Evolutionary conservation across 441 rosid genomes (phyloP), one percentile per base, ranked within the genome.

Genomic region (Populus hybrid): DNA sequence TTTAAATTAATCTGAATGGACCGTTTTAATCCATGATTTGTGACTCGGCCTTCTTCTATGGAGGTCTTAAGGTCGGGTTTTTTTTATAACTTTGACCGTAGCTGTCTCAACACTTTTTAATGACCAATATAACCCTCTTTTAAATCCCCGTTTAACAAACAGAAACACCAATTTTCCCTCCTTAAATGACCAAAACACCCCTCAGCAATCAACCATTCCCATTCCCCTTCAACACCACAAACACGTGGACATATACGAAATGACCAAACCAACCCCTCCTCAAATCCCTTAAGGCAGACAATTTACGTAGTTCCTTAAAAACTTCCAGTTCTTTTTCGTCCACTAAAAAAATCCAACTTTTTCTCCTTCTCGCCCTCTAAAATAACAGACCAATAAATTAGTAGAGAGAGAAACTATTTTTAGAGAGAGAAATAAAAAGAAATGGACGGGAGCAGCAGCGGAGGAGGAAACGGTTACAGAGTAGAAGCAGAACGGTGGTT

Each of bases 401-500:
- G 2, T 26, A 68, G 61, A 70, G 73, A 75, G 50, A 67, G 45
- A 74, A 11, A 40, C 36, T 29, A 6, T 23, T 33, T 42, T 21
- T 61, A 7, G 68, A 65, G 74, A 72, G 81, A 71, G 64, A 76
- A 36, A 71, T 3, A 24, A 11, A 7, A 50, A 38, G 67, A 75
- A 69, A 77, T 79, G 82, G 82, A 77, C 20, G 74, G 73, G 11
- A 50, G 8, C 26, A 61, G 65, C 14, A 21, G 65, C 56, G 71
- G 45, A 84, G 88, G 80, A 26, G 35, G 83, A 76, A 81, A 86
- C 53, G 78, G 87, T 50, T 88, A 86, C 73, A 80, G 87, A 77
- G 85, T 83, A 72, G 98, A 94, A 79, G 97, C 93, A 28, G 89
- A 90, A 79, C 92, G 91, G 72, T 93, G 97, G 94, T 88, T 94